phyloP scores from a whole-genome alignment of 202 grass and related monocot genomes.

The Cymbopogon flexuosus region DNA sequence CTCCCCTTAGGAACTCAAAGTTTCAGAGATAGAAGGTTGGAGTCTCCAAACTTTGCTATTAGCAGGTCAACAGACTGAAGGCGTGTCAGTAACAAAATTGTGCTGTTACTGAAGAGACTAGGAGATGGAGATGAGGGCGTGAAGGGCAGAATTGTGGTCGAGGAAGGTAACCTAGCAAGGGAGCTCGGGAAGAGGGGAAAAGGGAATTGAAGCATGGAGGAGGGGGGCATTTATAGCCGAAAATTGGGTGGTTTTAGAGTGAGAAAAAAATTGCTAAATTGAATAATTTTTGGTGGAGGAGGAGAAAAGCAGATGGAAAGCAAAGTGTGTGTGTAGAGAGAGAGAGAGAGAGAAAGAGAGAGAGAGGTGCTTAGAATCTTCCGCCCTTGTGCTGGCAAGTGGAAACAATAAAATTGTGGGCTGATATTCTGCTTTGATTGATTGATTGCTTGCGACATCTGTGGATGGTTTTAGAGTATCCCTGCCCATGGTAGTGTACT shows the following conservation, averaged over 20 bases:
- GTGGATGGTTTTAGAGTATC: neutral
- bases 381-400: neutral
- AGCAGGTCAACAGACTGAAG: neutral
- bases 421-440: constrained; percentile 29
- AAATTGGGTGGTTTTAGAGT: constrained; percentile 3
- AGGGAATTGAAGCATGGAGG: constrained; percentile 71
- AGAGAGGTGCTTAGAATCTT: constrained; percentile 35
- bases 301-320: constrained; percentile 26
- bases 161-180: constrained; percentile 41
- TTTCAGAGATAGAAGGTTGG: neutral
- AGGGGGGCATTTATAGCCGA: constrained; percentile 65
- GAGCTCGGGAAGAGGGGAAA: constrained; percentile 58
- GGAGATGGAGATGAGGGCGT: neutral
- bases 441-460: constrained; percentile 38
- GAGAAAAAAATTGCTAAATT: constrained; percentile 1
- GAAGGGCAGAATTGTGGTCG: neutral
- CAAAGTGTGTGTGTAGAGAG: neutral
- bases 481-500: neutral
- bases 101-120: neutral
- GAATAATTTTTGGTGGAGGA: constrained; percentile 17
- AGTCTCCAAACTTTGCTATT: neutral
- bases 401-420: constrained; percentile 25
- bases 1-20: neutral
- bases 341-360: neutral
- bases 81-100: neutral